These are phyloP conservation scores for Starmerella gropengiesseri DNA, from an alignment of 805 yeast genomes.

Conservation along the genomic window DNA sequence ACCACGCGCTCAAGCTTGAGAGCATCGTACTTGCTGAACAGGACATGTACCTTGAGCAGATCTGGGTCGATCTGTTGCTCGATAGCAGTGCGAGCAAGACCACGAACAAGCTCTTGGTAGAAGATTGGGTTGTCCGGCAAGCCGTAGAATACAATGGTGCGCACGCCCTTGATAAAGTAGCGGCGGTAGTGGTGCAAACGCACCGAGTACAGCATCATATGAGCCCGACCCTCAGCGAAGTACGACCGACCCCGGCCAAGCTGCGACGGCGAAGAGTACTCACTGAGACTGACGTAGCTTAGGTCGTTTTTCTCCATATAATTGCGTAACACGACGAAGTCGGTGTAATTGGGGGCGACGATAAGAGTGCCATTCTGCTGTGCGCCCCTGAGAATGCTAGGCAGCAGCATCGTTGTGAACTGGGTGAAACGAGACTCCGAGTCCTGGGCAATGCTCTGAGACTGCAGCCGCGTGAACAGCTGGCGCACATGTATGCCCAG, in stretches of 20 bases:
- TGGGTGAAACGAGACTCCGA: conserved; percentile 75
- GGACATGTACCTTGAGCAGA: conserved; percentile 42
- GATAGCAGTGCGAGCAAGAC: conserved; percentile 49
- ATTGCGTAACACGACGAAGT: conserved; percentile 67
- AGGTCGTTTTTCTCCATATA: conserved; percentile 51
- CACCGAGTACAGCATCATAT: conserved; percentile 80
- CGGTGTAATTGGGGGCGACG: conserved; percentile 77
- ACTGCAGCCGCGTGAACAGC: conserved; percentile 56
- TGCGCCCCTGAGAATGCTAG: conserved; percentile 52
- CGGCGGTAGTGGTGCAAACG: conserved; percentile 88
- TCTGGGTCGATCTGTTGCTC: conserved; percentile 45
- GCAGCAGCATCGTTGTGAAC: conserved; percentile 63
- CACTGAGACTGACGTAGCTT: conserved; percentile 64
- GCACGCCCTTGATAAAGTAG: conserved; percentile 74
- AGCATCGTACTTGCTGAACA: conserved; percentile 74
- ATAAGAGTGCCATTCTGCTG: conserved; percentile 65
- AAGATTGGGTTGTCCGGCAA: conserved; percentile 77
- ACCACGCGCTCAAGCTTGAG: conserved; percentile 71
- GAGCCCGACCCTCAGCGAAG: conserved; percentile 52
- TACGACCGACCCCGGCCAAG: conserved; percentile 57
- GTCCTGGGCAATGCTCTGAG: conserved; percentile 45
- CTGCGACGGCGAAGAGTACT: conserved; percentile 66
- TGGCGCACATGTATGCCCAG: conserved; percentile 51
- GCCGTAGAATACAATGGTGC: conserved; percentile 69
- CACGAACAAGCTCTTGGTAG: conserved; percentile 57